phyloP scores from a whole-genome alignment of 495 filamentous ascomycete species.

The Aspergillus sclerotioniger region DNA sequence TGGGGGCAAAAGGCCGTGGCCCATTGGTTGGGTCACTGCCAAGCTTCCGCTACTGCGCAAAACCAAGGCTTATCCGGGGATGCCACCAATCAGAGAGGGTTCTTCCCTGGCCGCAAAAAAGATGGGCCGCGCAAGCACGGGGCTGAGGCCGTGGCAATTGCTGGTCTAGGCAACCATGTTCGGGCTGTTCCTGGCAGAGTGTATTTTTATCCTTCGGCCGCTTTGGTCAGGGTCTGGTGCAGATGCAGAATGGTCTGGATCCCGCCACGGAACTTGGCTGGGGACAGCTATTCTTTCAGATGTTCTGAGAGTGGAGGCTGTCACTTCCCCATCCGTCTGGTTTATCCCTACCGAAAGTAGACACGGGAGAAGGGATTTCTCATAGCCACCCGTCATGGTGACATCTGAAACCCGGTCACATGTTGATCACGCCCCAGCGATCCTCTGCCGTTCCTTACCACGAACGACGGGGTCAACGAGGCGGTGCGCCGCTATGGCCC shows the following conservation, averaged over 20 bases:
- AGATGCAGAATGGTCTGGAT: too few species aligned
- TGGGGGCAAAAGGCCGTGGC: background rate
- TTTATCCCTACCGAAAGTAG: background rate
- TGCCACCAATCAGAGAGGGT: background rate
- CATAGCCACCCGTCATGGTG: background rate
- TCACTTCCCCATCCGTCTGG: background rate
- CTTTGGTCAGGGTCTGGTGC: too few species aligned
- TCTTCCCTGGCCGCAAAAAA: background rate
- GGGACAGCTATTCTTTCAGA: too few species aligned
- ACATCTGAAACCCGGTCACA: background rate
- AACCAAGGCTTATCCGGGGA: conserved; percentile 13
- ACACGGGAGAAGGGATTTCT: background rate
- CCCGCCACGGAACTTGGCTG: too few species aligned
- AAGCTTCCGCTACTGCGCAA: conserved; percentile 27
- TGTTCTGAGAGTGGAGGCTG: too few species aligned
- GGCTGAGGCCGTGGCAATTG: background rate
- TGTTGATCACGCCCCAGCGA: background rate
- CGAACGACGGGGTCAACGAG: too few species aligned
- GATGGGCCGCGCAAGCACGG: conserved; percentile 2
- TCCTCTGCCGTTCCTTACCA: background rate
- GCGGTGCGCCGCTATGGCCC: too few species aligned
- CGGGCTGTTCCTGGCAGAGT: background rate
- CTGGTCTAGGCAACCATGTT: background rate
- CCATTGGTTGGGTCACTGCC: conserved; percentile 3
- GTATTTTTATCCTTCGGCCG: too few species aligned